A percentile compares a stretch with the other conserved stretches of the same genome.
Evolutionary conservation across 495 filamentous ascomycete genomes (phyloP).

Genomic region (Paragyromitra xinjiangensis): DNA sequence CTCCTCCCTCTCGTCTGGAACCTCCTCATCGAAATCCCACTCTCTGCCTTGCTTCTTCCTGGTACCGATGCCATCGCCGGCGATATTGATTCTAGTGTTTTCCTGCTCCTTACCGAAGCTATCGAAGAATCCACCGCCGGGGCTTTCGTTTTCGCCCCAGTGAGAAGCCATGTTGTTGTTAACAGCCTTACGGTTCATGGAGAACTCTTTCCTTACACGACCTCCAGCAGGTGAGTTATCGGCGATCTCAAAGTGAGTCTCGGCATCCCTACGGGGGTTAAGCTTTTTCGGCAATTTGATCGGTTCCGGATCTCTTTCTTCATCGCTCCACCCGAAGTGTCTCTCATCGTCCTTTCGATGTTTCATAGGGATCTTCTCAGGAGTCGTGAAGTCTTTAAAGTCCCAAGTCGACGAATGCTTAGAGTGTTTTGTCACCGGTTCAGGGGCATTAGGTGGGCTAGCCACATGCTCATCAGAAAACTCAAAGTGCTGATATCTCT

Average conservation of each 20-base stretch:
- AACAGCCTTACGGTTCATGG: conserved; percentile 47
- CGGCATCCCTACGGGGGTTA: conserved; percentile 77
- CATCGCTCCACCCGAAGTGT: conserved; percentile 77
- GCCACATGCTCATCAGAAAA: conserved; percentile 69
- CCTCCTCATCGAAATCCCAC: conserved; percentile 71
- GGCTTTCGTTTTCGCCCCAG: conserved; percentile 51
- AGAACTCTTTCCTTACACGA: conserved; percentile 38
- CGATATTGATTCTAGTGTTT: conserved; percentile 59
- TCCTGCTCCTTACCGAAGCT: conserved; percentile 46
- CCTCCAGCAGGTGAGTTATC: conserved; percentile 52
- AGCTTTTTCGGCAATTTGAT: conserved; percentile 64
- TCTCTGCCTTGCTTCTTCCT: conserved; percentile 67
- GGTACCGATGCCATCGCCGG: conserved; percentile 79
- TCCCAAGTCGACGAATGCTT: conserved; percentile 79
- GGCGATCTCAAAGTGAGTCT: conserved; percentile 67
- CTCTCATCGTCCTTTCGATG: conserved; percentile 67
- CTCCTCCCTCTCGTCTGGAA: conserved; percentile 49
- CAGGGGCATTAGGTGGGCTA: conserved; percentile 58
- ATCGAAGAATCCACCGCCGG: conserved; percentile 56
- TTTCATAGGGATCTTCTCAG: conserved; percentile 69
- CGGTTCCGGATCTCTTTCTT: conserved; percentile 69
- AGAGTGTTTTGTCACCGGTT: conserved; percentile 62
- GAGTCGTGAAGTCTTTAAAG: conserved; percentile 85
- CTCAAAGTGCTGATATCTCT: conserved; percentile 88
- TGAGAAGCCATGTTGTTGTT: conserved; percentile 57